Evolutionary conservation across 2,329 filamentous ascomycete species (phyloP), one percentile per base, ranked within the genome.

Genomic region (Fusarium hostae): DNA sequence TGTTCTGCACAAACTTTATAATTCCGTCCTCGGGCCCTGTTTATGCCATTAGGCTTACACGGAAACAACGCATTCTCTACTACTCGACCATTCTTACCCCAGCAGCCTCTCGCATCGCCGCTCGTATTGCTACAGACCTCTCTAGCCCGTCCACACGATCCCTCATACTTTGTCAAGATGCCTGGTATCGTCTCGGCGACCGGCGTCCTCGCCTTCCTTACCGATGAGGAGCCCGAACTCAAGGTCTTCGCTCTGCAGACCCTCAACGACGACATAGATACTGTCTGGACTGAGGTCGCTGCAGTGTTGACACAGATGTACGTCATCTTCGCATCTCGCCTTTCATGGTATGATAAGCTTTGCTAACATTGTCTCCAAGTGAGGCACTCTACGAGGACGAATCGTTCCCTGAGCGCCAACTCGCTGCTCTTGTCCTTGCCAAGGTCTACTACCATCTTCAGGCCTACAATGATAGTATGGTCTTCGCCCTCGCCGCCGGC

Each of bases 371-470:
- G 15, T 39, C 54, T 48, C 63, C 68, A 79, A 98, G 95, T 84
- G 96, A 99, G 88, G 94, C 94, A 60, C 90, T 99, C 55, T 99
- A 97, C 83, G 96, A 99, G 87, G 95, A 99, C 84, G 94, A 97
- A 78, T 88, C 89, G 67, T 99, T 99, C 79, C 93, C 95, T 52
- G 93, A 99, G 82, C 94, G 95, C 78, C 93, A 96, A 81, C 91
- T 99, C 62, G 96, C 96, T 60, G 96, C 96, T 59, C 88, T 99
- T 54, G 94, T 99, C 59, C 92, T 97, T 45, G 93, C 96, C 76
- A 99, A 99, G 87, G 94, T 98, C 75, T 99, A 98, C 86, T 99
- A 98, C 81, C 96, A 99, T 81, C 90, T 99, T 58, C 94, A 98
- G 84, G 96, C 96, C 81, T 99, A 99, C 86, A 96, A 98, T 81